Percentiles rank a stretch among this genome's conserved stretches.
phyloP scores from a whole-genome alignment of 2,329 filamentous ascomycete species.

The Calonectria hawksworthii region DNA sequence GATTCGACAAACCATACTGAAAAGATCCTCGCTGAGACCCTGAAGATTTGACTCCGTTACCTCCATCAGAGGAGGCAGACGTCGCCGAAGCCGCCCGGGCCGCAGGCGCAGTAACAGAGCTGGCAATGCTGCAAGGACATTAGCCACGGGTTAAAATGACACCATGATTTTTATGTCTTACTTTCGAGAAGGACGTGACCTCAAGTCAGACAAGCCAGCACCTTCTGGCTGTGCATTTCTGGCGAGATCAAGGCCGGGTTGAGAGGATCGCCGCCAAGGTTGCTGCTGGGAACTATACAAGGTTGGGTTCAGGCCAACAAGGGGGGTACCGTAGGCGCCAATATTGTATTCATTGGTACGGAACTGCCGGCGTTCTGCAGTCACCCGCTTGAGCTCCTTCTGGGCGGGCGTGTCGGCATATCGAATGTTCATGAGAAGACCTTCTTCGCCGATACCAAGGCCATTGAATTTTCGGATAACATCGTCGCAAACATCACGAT shows the following conservation, averaged over 20 bases:
- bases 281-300: constrained; percentile 55
- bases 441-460: constrained; percentile 79
- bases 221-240: not conserved
- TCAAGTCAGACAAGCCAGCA: not conserved
- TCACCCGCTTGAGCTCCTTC: constrained; percentile 96
- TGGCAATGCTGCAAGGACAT: constrained; percentile 27
- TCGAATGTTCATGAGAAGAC: constrained; percentile 90
- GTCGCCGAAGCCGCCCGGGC: constrained; percentile 29
- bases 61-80: constrained; percentile 48
- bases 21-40: constrained; percentile 51
- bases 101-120: constrained; percentile 3
- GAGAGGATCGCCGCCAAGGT: constrained; percentile 53
- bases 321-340: constrained; percentile 75
- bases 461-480: constrained; percentile 92
- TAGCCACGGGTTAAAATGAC: not conserved
- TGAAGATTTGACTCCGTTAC: constrained; percentile 46
- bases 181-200: constrained; percentile 39
- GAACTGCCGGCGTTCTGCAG: constrained; percentile 94
- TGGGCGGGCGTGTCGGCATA: constrained; percentile 98
- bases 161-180: constrained; percentile 34
- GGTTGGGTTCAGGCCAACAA: constrained; percentile 66
- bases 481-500: constrained; percentile 88
- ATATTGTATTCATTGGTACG: constrained; percentile 96
- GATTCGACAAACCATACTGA: constrained; percentile 52
- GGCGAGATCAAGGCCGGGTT: constrained; percentile 32